Conservation (phyloP, 2,329 filamentous ascomycete genomes). For the Penicillium polonicum region DNA sequence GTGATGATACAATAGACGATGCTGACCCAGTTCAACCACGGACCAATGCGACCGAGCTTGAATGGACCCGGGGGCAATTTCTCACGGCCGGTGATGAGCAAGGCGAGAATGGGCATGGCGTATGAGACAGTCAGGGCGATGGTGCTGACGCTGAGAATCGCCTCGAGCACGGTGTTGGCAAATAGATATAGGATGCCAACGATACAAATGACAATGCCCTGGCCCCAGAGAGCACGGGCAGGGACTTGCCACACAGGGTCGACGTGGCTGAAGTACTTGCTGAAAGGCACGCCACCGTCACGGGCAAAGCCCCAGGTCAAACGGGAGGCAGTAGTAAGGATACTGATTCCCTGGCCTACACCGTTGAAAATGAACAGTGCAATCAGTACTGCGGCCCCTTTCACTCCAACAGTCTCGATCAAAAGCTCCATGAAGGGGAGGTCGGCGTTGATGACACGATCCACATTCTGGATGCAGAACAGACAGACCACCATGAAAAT, state of each 20-base stretch:
- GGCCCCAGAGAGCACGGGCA: conserved; percentile 53
- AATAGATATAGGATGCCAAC: conserved; percentile 59
- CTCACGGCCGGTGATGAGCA: conserved; percentile 54
- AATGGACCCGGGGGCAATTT: conserved; percentile 51
- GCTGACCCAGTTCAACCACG: conserved; percentile 50
- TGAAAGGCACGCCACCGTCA: conserved; percentile 51
- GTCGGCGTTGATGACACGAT: conserved; percentile 42
- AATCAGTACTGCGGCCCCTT: conserved; percentile 51
- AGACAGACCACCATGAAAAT: conserved; percentile 55
- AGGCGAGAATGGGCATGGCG: conserved; percentile 50
- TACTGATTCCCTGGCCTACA: conserved; percentile 53
- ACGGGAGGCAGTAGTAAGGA: conserved; percentile 53
- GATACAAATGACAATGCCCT: conserved; percentile 48
- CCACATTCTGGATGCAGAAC: conserved; percentile 51
- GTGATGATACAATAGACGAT: conserved; percentile 54
- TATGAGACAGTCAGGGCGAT: conserved; percentile 57
- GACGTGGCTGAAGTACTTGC: conserved; percentile 47
- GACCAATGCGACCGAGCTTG: conserved; percentile 47
- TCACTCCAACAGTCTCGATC: conserved; percentile 41
- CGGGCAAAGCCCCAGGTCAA: conserved; percentile 57
- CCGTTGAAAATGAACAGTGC: conserved; percentile 58
- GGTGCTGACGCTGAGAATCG: conserved; percentile 57
- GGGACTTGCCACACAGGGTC: conserved; percentile 55
- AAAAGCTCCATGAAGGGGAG: conserved; percentile 54
- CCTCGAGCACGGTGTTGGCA: conserved; percentile 53